Conservation (phyloP, 106 monocot genomes). For the Allium cepa region DNA sequence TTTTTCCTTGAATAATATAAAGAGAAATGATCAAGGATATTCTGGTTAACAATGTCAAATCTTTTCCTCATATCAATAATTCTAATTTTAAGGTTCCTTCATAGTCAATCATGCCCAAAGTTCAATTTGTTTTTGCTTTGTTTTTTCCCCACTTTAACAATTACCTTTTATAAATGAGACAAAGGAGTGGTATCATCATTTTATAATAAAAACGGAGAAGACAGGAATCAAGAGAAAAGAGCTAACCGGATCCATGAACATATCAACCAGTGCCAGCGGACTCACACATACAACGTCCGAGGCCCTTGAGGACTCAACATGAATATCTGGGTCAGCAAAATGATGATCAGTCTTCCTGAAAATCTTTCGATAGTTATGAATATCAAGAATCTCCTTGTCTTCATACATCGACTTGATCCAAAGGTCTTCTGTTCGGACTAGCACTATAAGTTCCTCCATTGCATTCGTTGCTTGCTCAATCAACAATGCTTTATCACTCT, state of each 20-base stretch:
- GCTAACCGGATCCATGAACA: constrained; percentile 76
- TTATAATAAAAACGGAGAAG: too few relatives aligned
- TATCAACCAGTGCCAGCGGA: constrained; percentile 48
- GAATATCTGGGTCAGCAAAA: constrained; percentile 26
- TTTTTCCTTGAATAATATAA: too few relatives aligned
- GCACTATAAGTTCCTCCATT: constrained; percentile 64
- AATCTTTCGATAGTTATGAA: constrained; percentile 51
- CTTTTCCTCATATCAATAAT: too few relatives aligned
- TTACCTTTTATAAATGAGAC: too few relatives aligned
- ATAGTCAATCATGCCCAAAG: too few relatives aligned
- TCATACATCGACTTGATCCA: constrained; percentile 49
- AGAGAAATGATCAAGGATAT: too few relatives aligned
- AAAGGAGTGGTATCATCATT: neutral
- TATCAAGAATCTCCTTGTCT: constrained; percentile 38
- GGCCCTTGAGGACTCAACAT: constrained; percentile 55
- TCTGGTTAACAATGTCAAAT: too few relatives aligned
- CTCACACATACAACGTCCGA: constrained; percentile 47
- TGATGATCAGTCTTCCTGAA: constrained; percentile 34
- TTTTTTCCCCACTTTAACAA: too few relatives aligned
- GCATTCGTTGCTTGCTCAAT: constrained; percentile 55
- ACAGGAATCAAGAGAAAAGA: neutral
- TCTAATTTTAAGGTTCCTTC: too few relatives aligned
- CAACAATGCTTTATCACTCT: constrained; percentile 80
- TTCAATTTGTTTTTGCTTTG: too few relatives aligned
- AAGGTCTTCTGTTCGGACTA: constrained; percentile 53